These are phyloP conservation scores for Monosporascus sp. DNA, from an alignment of 2,329 filamentous ascomycete species.

Conservation along the genomic window DNA sequence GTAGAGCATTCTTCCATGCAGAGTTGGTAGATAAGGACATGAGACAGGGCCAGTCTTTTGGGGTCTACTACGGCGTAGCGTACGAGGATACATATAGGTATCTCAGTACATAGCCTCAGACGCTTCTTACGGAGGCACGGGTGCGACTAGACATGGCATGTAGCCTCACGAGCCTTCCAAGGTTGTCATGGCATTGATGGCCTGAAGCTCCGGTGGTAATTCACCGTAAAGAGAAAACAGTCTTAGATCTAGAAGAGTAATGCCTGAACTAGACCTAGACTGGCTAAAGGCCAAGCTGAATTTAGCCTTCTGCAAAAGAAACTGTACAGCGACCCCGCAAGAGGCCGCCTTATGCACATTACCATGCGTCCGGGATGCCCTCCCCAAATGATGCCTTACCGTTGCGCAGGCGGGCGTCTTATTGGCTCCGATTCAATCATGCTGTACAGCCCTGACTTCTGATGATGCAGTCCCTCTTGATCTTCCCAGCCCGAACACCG, in stretches of 20 bases:
- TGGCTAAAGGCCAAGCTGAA: neutral
- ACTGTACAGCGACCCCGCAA: neutral
- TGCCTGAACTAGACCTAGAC: no score
- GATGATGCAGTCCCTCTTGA: neutral
- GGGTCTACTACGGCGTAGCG: no score
- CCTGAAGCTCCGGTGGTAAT: neutral
- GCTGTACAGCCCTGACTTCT: neutral
- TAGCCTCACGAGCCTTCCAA: no score
- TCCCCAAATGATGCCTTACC: neutral
- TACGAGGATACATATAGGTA: no score
- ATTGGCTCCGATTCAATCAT: neutral
- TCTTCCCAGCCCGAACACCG: neutral
- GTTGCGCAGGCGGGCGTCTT: neutral
- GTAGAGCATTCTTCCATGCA: conserved; percentile 29
- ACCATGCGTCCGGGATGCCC: neutral
- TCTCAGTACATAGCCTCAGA: no score
- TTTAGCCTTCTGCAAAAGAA: neutral
- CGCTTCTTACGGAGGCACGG: no score
- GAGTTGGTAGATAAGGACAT: neutral
- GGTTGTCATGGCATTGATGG: no score
- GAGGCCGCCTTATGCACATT: neutral
- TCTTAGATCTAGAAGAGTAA: neutral
- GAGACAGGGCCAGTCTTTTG: no score
- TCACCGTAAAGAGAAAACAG: neutral
- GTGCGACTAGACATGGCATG: no score